phyloP scores from a whole-genome alignment of 2,329 filamentous ascomycete species.

The Teratosphaeria epicoccoides region DNA sequence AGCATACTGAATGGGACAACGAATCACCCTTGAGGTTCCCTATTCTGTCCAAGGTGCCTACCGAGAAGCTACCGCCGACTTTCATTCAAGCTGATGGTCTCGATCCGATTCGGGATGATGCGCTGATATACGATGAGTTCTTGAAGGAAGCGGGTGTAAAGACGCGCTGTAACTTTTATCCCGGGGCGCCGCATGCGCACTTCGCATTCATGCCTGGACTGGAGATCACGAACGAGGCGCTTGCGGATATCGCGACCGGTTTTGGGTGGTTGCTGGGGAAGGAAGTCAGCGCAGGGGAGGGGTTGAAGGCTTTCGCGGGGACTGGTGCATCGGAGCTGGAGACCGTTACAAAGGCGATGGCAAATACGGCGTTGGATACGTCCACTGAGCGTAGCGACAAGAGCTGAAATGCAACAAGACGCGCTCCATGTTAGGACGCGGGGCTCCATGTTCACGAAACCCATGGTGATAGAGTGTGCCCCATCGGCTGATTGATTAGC shows the following conservation, averaged over 20 bases:
- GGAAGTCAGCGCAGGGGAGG: slow-evolving; percentile 8
- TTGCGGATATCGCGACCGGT: slow-evolving; percentile 23
- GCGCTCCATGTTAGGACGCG: background rate
- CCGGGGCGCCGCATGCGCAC: slow-evolving; percentile 35
- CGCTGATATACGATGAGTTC: slow-evolving; percentile 41
- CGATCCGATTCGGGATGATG: slow-evolving; percentile 44
- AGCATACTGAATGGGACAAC: slow-evolving; percentile 9
- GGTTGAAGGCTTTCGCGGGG: background rate
- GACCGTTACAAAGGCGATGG: background rate
- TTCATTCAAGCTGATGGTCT: slow-evolving; percentile 43
- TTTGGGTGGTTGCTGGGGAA: slow-evolving; percentile 28
- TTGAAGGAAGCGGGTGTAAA: slow-evolving; percentile 35
- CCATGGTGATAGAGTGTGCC: no score
- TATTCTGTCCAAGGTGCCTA: slow-evolving; percentile 23
- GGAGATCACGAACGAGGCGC: slow-evolving; percentile 16
- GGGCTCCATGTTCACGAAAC: background rate
- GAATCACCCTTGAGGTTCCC: slow-evolving; percentile 20
- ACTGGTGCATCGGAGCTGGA: background rate
- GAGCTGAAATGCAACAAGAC: background rate
- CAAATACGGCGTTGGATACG: background rate
- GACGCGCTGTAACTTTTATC: slow-evolving; percentile 36
- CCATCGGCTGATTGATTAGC: no score
- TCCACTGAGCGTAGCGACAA: background rate
- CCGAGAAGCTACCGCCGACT: slow-evolving; percentile 32
- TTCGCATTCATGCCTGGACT: slow-evolving; percentile 24